Base-by-base conservation (phyloP, 345 rosid genomes). In the Atalantia buxifolia region DNA sequence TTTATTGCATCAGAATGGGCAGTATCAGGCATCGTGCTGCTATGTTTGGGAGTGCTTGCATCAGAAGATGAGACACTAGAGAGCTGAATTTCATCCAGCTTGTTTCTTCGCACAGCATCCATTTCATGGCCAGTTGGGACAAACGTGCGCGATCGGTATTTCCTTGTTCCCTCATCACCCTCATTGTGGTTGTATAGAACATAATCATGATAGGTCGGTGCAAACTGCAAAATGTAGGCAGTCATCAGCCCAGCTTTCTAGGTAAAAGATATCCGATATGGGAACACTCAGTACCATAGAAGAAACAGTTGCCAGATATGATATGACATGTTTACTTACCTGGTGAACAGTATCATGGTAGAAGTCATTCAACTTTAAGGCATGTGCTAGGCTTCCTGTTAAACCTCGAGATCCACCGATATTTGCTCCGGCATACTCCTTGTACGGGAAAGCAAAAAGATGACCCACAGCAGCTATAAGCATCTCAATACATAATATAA, bases 261-360 rank as follows among this genome's bases (percentile, higher is more conserved):
- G 22, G 35, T 14, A 48, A 69, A 42, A 40, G 2, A 45, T 45
- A 70, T 13, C 50, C 7, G 14, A 82, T 59, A 55, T 28, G 24
- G 33, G 57, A 71, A 75, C 24, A 33, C 14, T 36, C 19, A 27
- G 27, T 69, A 42, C 42, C 38, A 50, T 45, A 30, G 16, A 22
- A 48, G 40, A 57, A 78, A 8, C 55, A 31, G 25, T 53, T 36
- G 56, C 63, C 24, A 55, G 57, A 25, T 25, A 60, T 25, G 33
- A 36, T 73, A 80, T 19, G 66, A 38, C 2, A 71, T 14, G 18
- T 10, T 65, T 27, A 5, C 72, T 68, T 81, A 97, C 99, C 93
- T 97, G 99, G 83, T 97, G 99, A 84, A 97, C 95, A 31, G 98
- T 97, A 75, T 94, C 99, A 77, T 97, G 98, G 81, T 97, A 97